Evolutionary conservation across 495 filamentous ascomycete genomes (phyloP).

Genomic region (Xylona heveae): DNA sequence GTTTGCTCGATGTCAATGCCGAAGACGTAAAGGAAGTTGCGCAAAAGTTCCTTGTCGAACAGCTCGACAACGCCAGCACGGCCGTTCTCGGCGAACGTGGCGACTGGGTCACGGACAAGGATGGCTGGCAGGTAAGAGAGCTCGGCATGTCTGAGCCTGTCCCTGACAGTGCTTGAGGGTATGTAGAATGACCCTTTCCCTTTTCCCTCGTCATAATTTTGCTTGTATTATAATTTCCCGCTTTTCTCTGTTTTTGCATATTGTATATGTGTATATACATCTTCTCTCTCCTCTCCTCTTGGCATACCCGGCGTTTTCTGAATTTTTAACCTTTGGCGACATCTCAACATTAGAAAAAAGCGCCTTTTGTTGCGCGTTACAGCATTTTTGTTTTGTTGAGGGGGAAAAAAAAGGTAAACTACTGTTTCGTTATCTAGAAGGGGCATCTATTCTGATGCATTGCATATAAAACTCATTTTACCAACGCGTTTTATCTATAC

Average conservation of each 20-base stretch:
- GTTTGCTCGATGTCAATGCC: slow-evolving; percentile 68
- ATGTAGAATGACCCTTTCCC: slow-evolving; percentile 1
- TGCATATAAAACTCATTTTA: too few species aligned
- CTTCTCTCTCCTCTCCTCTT: slow-evolving; percentile 1
- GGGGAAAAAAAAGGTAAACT: too few species aligned
- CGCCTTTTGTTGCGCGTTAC: too few species aligned
- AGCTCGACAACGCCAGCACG: slow-evolving; percentile 31
- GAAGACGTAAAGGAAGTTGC: slow-evolving; percentile 64
- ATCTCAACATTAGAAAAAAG: too few species aligned
- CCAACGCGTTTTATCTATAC: too few species aligned
- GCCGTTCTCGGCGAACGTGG: slow-evolving; percentile 72
- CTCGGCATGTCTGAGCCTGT: slow-evolving; percentile 16
- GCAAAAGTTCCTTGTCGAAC: slow-evolving; percentile 59
- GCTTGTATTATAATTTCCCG: slow-evolving; percentile 2
- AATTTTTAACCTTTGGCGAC: slow-evolving; percentile 1
- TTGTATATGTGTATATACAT: not conserved
- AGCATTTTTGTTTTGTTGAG: too few species aligned
- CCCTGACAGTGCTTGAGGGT: slow-evolving; percentile 4
- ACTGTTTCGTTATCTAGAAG: too few species aligned
- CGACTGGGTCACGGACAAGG: slow-evolving; percentile 36
- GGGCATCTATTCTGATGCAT: too few species aligned
- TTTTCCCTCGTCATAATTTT: not conserved
- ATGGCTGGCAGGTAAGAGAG: slow-evolving; percentile 24
- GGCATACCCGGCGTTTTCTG: too few species aligned
- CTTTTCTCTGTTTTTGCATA: not conserved